These are phyloP conservation scores for Eimeria falciformis DNA, from an alignment of 169 alveolate genomes.

Conservation along the genomic window DNA sequence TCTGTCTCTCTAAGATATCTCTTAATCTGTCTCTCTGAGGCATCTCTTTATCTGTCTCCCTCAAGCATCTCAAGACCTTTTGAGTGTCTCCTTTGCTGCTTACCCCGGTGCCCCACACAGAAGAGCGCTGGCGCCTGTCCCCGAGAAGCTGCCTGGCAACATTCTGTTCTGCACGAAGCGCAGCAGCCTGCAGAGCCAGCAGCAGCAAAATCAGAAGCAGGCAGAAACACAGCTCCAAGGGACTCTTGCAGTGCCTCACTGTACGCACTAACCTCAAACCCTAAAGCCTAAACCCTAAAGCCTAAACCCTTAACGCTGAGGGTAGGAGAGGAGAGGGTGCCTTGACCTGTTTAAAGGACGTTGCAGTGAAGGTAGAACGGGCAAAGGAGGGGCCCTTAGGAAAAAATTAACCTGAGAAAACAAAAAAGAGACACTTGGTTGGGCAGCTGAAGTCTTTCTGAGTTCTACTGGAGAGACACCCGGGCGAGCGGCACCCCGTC, in stretches of 20 bases:
- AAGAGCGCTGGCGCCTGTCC: background rate
- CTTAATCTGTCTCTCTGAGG: too few species aligned
- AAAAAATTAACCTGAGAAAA: background rate
- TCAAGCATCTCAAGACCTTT: too few species aligned
- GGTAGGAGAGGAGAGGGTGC: too few species aligned
- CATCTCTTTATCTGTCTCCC: too few species aligned
- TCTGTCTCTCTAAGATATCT: too few species aligned
- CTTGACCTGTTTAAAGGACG: conserved; percentile 5
- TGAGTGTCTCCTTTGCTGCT: background rate
- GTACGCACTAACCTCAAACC: too few species aligned
- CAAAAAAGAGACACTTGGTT: background rate
- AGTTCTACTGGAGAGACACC: too few species aligned
- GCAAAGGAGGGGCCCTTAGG: conserved; percentile 12
- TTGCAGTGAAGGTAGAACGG: conserved; percentile 16
- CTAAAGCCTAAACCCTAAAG: background rate
- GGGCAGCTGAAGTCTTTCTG: too few species aligned
- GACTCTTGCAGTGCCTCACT: background rate
- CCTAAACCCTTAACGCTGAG: background rate
- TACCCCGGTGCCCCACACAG: conserved; percentile 16
- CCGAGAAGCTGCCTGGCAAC: background rate
- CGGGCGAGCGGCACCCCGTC: too few species aligned
- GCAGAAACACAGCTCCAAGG: conserved; percentile 13
- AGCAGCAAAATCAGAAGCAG: conserved; percentile 21
- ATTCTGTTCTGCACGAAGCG: background rate
- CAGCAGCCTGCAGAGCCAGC: conserved; percentile 11